Evolutionary conservation across 495 filamentous ascomycete species (phyloP).

Genomic region (Neurospora pannonica): DNA sequence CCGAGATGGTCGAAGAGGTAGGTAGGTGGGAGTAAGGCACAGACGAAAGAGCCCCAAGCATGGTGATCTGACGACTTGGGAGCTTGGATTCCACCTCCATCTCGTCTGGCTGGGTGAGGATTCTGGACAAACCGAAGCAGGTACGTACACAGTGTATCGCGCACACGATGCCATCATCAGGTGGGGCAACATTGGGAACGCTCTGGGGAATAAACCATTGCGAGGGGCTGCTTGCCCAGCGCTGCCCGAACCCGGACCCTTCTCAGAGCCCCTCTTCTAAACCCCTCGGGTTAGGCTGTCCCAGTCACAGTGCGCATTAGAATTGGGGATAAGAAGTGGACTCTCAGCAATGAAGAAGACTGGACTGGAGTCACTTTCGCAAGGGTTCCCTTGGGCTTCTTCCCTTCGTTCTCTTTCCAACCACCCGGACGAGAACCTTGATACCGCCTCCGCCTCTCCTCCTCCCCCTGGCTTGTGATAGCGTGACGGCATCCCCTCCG

Average conservation of each 20-base stretch:
- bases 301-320: not conserved
- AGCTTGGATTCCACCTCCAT: not conserved
- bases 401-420: not conserved
- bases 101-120: not conserved
- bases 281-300: not conserved
- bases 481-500: not conserved
- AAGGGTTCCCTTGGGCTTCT: not conserved
- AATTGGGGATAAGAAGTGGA: not conserved
- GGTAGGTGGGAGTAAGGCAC: not conserved
- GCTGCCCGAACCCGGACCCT: not conserved
- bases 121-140: not conserved
- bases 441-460: not conserved
- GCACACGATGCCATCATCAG: not conserved
- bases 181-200: not conserved
- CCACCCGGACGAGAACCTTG: not conserved
- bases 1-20: not conserved
- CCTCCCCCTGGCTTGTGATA: not conserved
- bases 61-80: not conserved
- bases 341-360: not conserved
- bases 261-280: not conserved
- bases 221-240: not conserved
- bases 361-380: not conserved
- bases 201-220: not conserved
- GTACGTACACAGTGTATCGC: not conserved
- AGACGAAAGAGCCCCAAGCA: not conserved